Conservation (phyloP, 352 stramenopile species). For the Pythium graminicola region DNA sequence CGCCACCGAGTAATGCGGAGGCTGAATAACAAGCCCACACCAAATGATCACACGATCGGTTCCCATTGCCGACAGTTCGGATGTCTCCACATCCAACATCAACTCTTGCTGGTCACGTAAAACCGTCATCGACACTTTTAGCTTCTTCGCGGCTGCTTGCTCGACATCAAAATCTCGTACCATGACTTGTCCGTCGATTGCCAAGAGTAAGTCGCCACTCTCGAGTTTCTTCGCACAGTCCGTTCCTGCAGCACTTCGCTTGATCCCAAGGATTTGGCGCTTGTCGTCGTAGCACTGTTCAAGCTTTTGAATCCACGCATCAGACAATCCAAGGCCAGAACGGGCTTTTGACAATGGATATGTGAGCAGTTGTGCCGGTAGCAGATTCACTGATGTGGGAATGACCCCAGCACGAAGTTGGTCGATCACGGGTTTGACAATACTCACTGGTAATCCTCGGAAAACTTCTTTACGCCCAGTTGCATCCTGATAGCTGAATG, state of each 20-base stretch:
- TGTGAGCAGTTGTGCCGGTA: constrained; percentile 71
- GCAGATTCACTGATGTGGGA: constrained; percentile 48
- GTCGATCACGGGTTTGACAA: constrained; percentile 62
- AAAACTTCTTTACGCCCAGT: constrained; percentile 79
- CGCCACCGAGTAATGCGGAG: constrained; percentile 79
- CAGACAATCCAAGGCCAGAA: constrained; percentile 73
- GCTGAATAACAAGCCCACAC: constrained; percentile 89
- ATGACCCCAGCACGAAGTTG: constrained; percentile 40
- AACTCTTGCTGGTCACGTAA: constrained; percentile 73
- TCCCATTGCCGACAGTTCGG: constrained; percentile 63
- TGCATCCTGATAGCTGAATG: constrained; percentile 82
- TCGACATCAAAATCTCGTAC: constrained; percentile 81
- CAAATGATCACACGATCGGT: constrained; percentile 88
- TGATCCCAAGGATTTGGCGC: constrained; percentile 83
- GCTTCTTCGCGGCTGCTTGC: constrained; percentile 41
- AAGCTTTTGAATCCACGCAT: constrained; percentile 81
- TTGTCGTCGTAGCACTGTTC: constrained; percentile 72
- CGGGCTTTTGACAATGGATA: constrained; percentile 84
- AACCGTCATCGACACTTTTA: constrained; percentile 50
- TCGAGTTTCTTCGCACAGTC: constrained; percentile 61
- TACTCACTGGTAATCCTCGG: constrained; percentile 56
- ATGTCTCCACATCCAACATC: constrained; percentile 49
- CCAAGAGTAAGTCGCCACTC: constrained; percentile 80
- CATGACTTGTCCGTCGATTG: constrained; percentile 67
- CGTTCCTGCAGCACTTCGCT: constrained; percentile 62